phyloP scores from a whole-genome alignment of 164 flowering plant genomes.

The Magnolia changhungtana region DNA sequence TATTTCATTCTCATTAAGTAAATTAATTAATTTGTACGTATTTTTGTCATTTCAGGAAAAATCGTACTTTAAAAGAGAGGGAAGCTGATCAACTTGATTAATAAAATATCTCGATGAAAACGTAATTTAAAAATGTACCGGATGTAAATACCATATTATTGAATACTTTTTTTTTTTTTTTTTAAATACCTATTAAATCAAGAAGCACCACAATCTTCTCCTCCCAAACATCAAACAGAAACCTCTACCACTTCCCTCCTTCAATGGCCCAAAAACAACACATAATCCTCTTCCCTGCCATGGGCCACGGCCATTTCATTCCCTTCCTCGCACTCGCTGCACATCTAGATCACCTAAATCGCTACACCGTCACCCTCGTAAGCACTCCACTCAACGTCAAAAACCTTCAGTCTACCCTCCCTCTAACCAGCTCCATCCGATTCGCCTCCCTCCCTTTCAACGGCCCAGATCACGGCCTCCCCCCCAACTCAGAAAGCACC shows the following conservation, averaged over 20 bases:
- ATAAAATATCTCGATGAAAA: no score
- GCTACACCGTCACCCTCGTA: constrained; percentile 17
- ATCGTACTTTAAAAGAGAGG: no score
- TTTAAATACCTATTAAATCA: no score
- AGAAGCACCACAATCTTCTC: no score
- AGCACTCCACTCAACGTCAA: constrained; percentile 13
- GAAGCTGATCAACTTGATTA: no score
- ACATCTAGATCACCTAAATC: background rate
- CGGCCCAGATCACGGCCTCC: constrained; percentile 15
- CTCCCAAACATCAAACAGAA: no score
- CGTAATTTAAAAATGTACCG: no score
- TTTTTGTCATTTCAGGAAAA: no score
- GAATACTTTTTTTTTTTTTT: no score
- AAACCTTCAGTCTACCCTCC: constrained; percentile 3
- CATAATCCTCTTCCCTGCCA: constrained; percentile 21
- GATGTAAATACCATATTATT: no score
- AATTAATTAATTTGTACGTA: no score
- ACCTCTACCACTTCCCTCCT: background rate
- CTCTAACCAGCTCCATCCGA: constrained; percentile 1
- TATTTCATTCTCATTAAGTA: no score
- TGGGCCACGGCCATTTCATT: constrained; percentile 18
- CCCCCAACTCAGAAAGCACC: constrained; percentile 16
- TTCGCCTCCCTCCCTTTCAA: constrained; percentile 19
- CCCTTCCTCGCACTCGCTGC: constrained; percentile 17
- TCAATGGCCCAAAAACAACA: background rate